A percentile compares a stretch with the other conserved stretches of the same genome.
Conservation (phyloP, 139 green algal genomes). For the Chlamydomonas sp. region DNA sequence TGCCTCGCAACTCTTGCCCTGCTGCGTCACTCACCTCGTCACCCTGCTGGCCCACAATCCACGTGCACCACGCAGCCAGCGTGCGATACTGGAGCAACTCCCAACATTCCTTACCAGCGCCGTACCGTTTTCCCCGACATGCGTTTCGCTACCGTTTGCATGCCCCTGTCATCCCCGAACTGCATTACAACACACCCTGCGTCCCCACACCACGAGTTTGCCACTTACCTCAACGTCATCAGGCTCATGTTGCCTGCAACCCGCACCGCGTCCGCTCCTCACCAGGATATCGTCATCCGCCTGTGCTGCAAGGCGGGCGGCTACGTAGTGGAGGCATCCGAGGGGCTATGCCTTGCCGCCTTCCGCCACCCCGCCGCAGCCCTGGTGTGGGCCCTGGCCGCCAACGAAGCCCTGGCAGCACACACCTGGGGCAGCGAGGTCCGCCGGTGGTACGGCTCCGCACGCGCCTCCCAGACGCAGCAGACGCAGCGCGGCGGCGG, state of each 20-base stretch:
- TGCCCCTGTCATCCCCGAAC: no score
- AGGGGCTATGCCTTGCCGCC: conserved; percentile 40
- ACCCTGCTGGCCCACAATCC: no score
- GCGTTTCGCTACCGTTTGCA: no score
- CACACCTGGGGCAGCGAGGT: conserved; percentile 5
- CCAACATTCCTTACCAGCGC: no score
- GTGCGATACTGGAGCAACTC: no score
- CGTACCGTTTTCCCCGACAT: no score
- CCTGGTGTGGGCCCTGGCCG: conserved; percentile 33
- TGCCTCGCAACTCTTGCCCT: no score
- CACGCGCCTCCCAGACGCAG: background rate
- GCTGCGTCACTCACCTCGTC: no score
- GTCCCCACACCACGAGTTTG: no score
- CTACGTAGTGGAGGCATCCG: conserved; percentile 37
- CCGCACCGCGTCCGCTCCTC: background rate
- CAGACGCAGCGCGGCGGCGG: background rate
- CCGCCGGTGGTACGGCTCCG: conserved; percentile 35
- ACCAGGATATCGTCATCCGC: conserved; percentile 8
- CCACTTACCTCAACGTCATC: no score
- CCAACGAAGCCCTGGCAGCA: background rate
- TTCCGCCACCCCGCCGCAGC: conserved; percentile 28
- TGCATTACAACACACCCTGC: no score
- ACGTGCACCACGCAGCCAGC: no score
- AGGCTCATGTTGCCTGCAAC: background rate
- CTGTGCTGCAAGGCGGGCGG: conserved; percentile 24